These are phyloP conservation scores for Xerocomellus amylosporus DNA, from an alignment of 768 basidiomycete species.

Conservation along the genomic window DNA sequence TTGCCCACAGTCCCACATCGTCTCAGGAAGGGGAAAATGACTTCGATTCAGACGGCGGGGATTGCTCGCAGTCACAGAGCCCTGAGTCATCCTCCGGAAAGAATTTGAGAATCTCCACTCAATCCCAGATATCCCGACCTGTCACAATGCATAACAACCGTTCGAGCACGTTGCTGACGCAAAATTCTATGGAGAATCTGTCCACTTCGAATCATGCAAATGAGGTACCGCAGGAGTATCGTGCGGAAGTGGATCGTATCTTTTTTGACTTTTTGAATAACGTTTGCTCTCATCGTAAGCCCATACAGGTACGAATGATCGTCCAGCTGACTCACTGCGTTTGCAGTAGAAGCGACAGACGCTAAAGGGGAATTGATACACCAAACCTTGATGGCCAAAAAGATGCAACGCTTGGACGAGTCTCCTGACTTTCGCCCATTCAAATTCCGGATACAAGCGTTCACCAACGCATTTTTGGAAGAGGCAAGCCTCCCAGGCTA, in stretches of 20 bases:
- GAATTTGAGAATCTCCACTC: slow-evolving; percentile 21
- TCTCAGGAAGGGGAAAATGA: slow-evolving; percentile 55
- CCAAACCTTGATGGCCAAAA: slow-evolving; percentile 98
- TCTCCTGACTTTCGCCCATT: slow-evolving; percentile 96
- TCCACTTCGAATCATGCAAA: slow-evolving; percentile 38
- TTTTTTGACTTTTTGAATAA: slow-evolving; percentile 88
- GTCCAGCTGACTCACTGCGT: slow-evolving; percentile 14
- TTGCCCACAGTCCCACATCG: slow-evolving; percentile 28
- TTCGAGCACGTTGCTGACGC: slow-evolving; percentile 15
- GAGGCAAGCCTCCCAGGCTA: slow-evolving; percentile 49
- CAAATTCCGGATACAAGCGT: slow-evolving; percentile 98
- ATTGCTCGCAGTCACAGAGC: slow-evolving; percentile 29
- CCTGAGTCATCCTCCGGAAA: slow-evolving; percentile 31
- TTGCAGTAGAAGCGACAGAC: slow-evolving; percentile 86
- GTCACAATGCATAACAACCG: slow-evolving; percentile 13
- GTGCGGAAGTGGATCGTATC: slow-evolving; percentile 79
- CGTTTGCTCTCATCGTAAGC: slow-evolving; percentile 85
- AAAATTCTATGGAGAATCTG: slow-evolving; percentile 29
- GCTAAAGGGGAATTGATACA: slow-evolving; percentile 96
- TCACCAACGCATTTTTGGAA: slow-evolving; percentile 93
- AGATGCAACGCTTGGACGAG: slow-evolving; percentile 96
- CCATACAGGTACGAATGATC: slow-evolving; percentile 17
- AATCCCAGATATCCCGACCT: slow-evolving; percentile 22
- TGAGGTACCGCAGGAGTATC: slow-evolving; percentile 80
- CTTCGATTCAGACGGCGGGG: slow-evolving; percentile 42